Percentiles rank a stretch among this genome's conserved stretches.
These are phyloP conservation scores for Eimeria sp. DNA, from an alignment of 169 alveolate species.

Conservation along the genomic window DNA sequence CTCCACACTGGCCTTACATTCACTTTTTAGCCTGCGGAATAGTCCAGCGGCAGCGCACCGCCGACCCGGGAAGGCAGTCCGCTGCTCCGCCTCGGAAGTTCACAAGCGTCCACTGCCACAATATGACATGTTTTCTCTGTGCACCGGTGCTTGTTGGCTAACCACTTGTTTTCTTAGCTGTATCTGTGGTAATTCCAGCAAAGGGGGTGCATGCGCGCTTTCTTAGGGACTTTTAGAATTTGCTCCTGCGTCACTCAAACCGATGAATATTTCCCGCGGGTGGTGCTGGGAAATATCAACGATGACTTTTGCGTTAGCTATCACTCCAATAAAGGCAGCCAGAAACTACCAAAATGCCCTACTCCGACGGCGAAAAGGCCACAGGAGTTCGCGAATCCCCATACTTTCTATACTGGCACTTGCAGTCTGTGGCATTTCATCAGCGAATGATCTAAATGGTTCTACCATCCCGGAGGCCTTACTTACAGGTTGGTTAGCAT, in stretches of 20 bases:
- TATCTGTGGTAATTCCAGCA: too few relatives aligned
- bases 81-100: neutral
- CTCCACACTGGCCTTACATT: neutral
- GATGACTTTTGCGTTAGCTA: neutral
- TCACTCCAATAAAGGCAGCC: neutral
- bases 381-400: neutral
- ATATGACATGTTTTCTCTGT: neutral
- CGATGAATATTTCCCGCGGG: neutral
- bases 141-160: neutral
- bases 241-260: neutral
- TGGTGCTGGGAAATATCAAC: neutral
- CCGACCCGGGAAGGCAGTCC: neutral
- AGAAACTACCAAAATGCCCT: neutral
- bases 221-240: neutral
- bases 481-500: conserved; percentile 4
- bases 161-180: neutral
- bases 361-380: neutral
- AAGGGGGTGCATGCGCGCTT: neutral
- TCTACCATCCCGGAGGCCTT: neutral
- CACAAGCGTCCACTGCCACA: neutral
- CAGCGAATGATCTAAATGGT: neutral
- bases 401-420: neutral
- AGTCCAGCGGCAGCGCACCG: conserved; percentile 2
- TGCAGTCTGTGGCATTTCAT: neutral
- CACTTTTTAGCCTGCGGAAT: neutral